Percentiles rank a stretch among this genome's conserved stretches.
These are phyloP conservation scores for Hypoxylon rubiginosum DNA, from an alignment of 2,329 filamentous ascomycete genomes.

Conservation along the genomic window DNA sequence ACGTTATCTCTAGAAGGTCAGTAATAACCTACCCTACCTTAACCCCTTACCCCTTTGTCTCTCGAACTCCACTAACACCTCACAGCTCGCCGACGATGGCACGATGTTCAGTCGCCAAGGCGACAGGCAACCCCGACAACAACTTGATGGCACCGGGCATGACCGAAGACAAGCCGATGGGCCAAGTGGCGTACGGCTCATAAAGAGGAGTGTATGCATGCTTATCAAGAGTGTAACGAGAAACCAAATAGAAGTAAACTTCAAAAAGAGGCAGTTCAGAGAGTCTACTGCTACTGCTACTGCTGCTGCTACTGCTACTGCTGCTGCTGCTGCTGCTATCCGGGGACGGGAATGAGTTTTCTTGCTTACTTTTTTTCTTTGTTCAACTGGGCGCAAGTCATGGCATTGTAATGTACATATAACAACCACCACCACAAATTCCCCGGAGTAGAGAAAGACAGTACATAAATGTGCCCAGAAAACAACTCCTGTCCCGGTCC, in stretches of 20 bases:
- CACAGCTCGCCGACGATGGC: slow-evolving; percentile 97
- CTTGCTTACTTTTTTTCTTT: slow-evolving; percentile 30
- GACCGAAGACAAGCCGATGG: slow-evolving; percentile 72
- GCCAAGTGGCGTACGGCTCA: slow-evolving; percentile 71
- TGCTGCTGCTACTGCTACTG: slow-evolving; percentile 4
- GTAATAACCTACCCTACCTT: slow-evolving; percentile 52
- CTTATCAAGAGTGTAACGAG: slow-evolving; percentile 27
- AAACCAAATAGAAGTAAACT: slow-evolving; percentile 36
- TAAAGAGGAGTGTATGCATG: slow-evolving; percentile 50
- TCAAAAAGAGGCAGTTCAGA: slow-evolving; percentile 13
- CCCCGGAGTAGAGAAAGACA: slow-evolving; percentile 31
- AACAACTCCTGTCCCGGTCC: slow-evolving; percentile 3
- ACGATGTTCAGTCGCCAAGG: slow-evolving; percentile 94
- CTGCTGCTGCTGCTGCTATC: slow-evolving; percentile 9
- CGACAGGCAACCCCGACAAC: slow-evolving; percentile 80
- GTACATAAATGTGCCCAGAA: slow-evolving; percentile 38
- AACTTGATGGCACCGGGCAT: slow-evolving; percentile 83
- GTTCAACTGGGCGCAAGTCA: slow-evolving; percentile 33
- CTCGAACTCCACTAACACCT: slow-evolving; percentile 27
- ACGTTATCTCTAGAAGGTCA: slow-evolving; percentile 95
- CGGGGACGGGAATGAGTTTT: slow-evolving; percentile 26
- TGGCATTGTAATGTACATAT: slow-evolving; percentile 42
- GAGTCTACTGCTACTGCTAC: slow-evolving; percentile 13
- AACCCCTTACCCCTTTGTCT: slow-evolving; percentile 39
- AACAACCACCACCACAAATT: slow-evolving; percentile 18